phyloP scores from a whole-genome alignment of 495 filamentous ascomycete genomes.

The Venustampulla echinocandica region DNA sequence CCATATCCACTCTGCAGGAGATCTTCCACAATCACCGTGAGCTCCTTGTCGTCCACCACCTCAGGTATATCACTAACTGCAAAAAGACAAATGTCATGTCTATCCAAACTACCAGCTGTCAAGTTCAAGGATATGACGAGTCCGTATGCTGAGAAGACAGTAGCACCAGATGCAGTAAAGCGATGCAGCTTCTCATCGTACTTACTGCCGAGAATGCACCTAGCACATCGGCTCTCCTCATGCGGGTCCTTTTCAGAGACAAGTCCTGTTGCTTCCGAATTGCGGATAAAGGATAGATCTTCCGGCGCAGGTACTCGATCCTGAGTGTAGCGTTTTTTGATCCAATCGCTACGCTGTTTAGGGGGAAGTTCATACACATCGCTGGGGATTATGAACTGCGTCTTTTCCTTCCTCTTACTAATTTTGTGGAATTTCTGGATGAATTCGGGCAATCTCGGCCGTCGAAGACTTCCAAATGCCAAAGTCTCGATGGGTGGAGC shows the following conservation, averaged over 20 bases:
- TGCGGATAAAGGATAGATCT: slow-evolving; percentile 13
- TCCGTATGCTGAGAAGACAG: slow-evolving; percentile 13
- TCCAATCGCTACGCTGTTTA: slow-evolving; percentile 5
- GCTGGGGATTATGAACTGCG: slow-evolving; percentile 2
- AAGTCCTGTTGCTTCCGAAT: slow-evolving; percentile 6
- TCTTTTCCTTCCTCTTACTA: slow-evolving; percentile 3
- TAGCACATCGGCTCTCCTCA: slow-evolving; percentile 8
- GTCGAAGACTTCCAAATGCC: slow-evolving; percentile 6
- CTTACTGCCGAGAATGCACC: slow-evolving; percentile 9
- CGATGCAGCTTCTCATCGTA: slow-evolving; percentile 12
- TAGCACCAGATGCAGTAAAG: slow-evolving; percentile 8
- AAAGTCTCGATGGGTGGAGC: slow-evolving; percentile 6
- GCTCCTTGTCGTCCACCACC: slow-evolving; percentile 3
- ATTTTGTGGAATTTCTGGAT: slow-evolving; percentile 13
- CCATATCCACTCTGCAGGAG: slow-evolving; percentile 13
- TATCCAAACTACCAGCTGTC: slow-evolving; percentile 4
- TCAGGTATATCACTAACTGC: slow-evolving; percentile 10
- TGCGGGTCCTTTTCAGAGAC: slow-evolving; percentile 8
- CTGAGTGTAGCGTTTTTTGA: slow-evolving; percentile 2
- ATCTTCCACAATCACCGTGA: slow-evolving; percentile 13
- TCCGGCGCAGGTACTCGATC: slow-evolving; percentile 1
- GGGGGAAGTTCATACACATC: slow-evolving; percentile 7
- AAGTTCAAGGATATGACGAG: slow-evolving; percentile 13
- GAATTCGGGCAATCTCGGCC: slow-evolving; percentile 8
- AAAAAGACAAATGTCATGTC: slow-evolving; percentile 15